Base-by-base conservation (phyloP, 371 early-diverging fungal genomes). In the Rhizopus sp. region DNA sequence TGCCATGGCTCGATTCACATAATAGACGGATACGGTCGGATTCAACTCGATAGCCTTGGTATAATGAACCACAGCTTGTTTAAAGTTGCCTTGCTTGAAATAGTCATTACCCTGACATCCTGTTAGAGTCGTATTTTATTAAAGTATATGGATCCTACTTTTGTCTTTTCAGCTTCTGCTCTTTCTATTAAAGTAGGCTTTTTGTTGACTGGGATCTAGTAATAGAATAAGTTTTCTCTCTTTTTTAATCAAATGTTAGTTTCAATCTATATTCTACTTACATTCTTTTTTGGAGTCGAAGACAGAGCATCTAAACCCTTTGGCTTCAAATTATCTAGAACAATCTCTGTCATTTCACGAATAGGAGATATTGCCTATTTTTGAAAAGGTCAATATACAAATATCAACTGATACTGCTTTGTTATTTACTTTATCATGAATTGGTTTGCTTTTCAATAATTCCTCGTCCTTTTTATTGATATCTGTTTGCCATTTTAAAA, bases 1-100 rank as follows among this genome's bases (percentile, higher is more conserved):
- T 1, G 93, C 91, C 89, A 94, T 89, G 3, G 97, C 94, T 30
- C 94, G 84, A 66, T 96, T 96, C 34, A 88, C 78, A 34, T 72
- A 78, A 29, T 83, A 82, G 0, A 88, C 83, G 9, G 88, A 60
- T 41, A 78, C 83, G 37, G 72, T 71, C 5, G 85, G 83, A 59
- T 92, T 88, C n/a, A 84, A 61, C 9, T 81, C 72, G 45, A 95
- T 86, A 32, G 88, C 86, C 41, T 72, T 73, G 4, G 84, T 76
- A 70, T 96, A 96, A 47, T 78, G 75, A 5, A 67, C 58, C 45
- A 87, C 68, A 0, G 97, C 94, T 30, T 84, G 72, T 10, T 68
- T 57, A 65, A 77, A 93, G 16, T 88, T 75, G 23, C 23, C 29
- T n/a, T 83, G 82, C 50, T 82, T 83, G 53, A 94, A 96, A 38